Conservation (phyloP, 1,284 basidiomycete species). For the Pseudozyma pruni region DNA sequence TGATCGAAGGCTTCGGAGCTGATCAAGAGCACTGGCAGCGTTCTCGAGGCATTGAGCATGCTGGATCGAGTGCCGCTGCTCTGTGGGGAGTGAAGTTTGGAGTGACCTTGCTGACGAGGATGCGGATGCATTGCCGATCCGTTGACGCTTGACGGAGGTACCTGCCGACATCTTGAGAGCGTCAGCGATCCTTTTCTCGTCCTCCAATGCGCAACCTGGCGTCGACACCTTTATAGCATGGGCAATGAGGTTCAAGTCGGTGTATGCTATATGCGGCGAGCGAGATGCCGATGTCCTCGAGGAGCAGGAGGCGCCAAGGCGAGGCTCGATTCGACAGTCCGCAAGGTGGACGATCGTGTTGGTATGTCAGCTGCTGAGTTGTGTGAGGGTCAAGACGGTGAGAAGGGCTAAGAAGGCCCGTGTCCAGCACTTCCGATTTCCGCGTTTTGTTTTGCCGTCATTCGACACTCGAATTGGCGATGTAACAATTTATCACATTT, state of each 20-base stretch:
- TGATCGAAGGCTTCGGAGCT: constrained; percentile 7
- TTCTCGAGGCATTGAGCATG: constrained; percentile 34
- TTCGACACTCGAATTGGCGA: too few relatives aligned
- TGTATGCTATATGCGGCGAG: too few relatives aligned
- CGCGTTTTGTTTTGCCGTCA: not conserved
- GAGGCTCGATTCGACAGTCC: too few relatives aligned
- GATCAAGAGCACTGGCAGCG: constrained; percentile 14
- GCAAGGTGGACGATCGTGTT: not conserved
- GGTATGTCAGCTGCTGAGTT: too few relatives aligned
- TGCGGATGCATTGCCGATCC: constrained; percentile 4
- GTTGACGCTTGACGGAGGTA: constrained; percentile 28
- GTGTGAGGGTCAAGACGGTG: too few relatives aligned
- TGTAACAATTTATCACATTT: too few relatives aligned
- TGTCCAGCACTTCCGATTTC: constrained; percentile 1
- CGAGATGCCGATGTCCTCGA: too few relatives aligned
- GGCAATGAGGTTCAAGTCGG: too few relatives aligned
- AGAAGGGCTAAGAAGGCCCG: not conserved
- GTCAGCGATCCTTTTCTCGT: too few relatives aligned
- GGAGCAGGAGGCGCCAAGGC: too few relatives aligned
- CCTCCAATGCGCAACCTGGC: too few relatives aligned
- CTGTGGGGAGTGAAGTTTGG: constrained; percentile 5
- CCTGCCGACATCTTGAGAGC: constrained; percentile 31
- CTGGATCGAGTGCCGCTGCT: constrained; percentile 20
- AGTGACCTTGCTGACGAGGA: not conserved
- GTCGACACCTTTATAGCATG: too few relatives aligned